Conservation (phyloP, 2,329 filamentous ascomycete species). For the Penicillium frequentans region DNA sequence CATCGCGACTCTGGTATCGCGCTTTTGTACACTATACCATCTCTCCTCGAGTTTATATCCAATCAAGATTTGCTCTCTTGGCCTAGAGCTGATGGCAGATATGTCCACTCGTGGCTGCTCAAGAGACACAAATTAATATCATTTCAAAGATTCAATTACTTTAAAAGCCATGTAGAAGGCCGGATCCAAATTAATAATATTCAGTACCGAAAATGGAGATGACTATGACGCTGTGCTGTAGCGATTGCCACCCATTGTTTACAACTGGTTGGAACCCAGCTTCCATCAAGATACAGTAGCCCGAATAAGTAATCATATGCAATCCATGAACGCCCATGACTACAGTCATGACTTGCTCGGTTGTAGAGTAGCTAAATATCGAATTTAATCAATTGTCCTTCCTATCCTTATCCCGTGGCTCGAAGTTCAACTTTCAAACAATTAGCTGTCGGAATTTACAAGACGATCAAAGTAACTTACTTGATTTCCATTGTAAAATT, state of each 20-base stretch:
- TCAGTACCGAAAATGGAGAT: not conserved
- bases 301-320: not conserved
- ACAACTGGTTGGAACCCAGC: not conserved
- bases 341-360: not conserved
- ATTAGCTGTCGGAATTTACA: not conserved
- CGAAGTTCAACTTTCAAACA: constrained; percentile 61
- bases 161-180: not conserved
- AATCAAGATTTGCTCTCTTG: not conserved
- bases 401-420: constrained; percentile 62
- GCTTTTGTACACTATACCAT: constrained; percentile 26
- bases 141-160: not conserved
- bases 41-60: constrained; percentile 18
- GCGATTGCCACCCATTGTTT: not conserved
- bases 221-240: not conserved
- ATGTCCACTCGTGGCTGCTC: not conserved
- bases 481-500: constrained; percentile 91
- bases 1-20: constrained; percentile 23
- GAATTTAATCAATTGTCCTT: constrained; percentile 29
- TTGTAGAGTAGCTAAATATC: not conserved
- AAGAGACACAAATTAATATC: not conserved
- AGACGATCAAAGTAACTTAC: constrained; percentile 49
- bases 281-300: not conserved
- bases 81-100: not conserved
- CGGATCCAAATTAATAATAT: not conserved
- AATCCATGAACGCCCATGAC: not conserved